Evolutionary conservation across 257 asterid genomes (phyloP).

Genomic region (Coffea eugenioides): DNA sequence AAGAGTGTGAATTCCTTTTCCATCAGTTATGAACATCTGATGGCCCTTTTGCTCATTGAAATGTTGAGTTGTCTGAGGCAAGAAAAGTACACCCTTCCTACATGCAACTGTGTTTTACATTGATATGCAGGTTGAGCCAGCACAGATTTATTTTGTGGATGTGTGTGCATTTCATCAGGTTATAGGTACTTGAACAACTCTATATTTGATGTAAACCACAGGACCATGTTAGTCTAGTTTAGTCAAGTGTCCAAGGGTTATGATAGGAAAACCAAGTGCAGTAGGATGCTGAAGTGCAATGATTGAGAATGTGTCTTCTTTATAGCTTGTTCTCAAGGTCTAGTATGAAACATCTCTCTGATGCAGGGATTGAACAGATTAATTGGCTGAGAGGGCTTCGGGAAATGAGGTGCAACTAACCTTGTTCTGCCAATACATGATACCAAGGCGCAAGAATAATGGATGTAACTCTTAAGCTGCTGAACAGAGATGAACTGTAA

Average conservation of each 20-base stretch:
- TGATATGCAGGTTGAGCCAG: not conserved
- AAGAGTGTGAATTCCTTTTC: not conserved
- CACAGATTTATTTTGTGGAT: not conserved
- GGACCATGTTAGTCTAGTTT: not conserved
- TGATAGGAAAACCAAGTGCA: not conserved
- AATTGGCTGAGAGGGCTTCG: not conserved
- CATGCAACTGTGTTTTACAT: not conserved
- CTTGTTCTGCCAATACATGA: not conserved
- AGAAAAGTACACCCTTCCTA: not conserved
- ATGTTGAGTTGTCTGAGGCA: not conserved
- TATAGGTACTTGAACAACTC: not conserved
- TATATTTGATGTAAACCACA: not conserved
- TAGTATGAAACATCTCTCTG: not conserved
- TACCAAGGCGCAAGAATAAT: not conserved
- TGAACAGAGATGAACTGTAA: not conserved
- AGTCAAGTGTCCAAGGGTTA: not conserved
- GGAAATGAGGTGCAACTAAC: not conserved
- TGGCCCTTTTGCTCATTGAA: not conserved
- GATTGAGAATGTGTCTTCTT: not conserved
- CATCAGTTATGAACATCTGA: not conserved
- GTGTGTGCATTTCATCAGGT: not conserved
- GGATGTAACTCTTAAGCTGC: not conserved
- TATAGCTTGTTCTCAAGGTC: not conserved
- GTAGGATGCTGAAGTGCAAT: not conserved
- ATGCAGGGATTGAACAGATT: not conserved